Conservation (phyloP, 1,284 basidiomycete genomes). For the Irpex lacteus region DNA sequence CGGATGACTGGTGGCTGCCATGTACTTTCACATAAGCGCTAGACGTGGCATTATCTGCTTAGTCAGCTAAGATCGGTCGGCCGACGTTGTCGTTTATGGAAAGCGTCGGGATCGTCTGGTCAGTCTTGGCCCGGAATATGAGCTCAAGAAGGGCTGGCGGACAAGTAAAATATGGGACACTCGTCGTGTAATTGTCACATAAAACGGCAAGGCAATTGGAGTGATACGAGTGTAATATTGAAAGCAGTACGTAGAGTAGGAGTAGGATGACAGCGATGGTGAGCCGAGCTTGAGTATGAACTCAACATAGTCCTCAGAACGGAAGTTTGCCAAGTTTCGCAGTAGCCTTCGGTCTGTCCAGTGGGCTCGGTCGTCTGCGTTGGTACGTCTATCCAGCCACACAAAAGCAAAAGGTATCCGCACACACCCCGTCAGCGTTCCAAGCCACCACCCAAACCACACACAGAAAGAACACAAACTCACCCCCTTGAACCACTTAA, state of each 20-base stretch:
- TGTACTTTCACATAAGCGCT: not conserved
- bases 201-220: not conserved
- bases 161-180: too few relatives aligned
- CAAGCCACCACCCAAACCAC: not conserved
- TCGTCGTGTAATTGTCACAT: not conserved
- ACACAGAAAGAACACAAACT: conserved; percentile 24
- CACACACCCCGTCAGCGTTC: not conserved
- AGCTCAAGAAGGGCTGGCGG: too few relatives aligned
- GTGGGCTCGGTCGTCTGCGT: conserved; percentile 11
- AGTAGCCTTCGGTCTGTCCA: conserved; percentile 11
- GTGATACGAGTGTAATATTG: not conserved
- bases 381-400: too few relatives aligned
- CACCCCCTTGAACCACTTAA: conserved; percentile 63
- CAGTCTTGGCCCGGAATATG: too few relatives aligned
- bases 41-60: conserved; percentile 10
- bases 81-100: not conserved
- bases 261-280: not conserved
- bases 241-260: not conserved
- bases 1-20: conserved; percentile 6
- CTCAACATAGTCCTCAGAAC: conserved; percentile 7
- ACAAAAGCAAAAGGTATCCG: too few relatives aligned
- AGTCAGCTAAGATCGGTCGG: conserved; percentile 1
- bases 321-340: conserved; percentile 15
- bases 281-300: not conserved
- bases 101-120: not conserved